These are phyloP conservation scores for Earliella scabrosa DNA, from an alignment of 1,284 basidiomycete species.

Conservation along the genomic window DNA sequence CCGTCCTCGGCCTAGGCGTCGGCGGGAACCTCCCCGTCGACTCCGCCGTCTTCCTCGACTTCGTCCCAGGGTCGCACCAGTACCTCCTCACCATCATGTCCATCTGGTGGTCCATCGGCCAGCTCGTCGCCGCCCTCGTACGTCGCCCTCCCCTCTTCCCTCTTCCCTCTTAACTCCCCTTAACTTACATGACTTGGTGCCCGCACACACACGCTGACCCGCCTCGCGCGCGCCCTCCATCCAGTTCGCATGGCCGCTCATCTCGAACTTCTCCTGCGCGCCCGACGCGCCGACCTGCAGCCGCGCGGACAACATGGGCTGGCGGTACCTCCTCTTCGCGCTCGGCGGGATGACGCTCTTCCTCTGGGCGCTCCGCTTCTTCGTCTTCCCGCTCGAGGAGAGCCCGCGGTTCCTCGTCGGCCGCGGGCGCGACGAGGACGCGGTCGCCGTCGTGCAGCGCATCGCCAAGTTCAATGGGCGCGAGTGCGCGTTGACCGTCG, in stretches of 20 bases:
- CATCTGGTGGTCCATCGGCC: slow-evolving; percentile 74
- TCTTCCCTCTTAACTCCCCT: neutral
- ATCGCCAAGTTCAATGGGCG: slow-evolving; percentile 66
- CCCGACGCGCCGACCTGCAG: slow-evolving; percentile 38
- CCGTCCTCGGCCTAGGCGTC: slow-evolving; percentile 50
- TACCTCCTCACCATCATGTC: slow-evolving; percentile 71
- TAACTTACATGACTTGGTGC: neutral
- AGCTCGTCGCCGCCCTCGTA: slow-evolving; percentile 66
- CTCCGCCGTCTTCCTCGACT: slow-evolving; percentile 69
- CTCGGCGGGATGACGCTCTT: slow-evolving; percentile 54
- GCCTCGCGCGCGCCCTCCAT: no score
- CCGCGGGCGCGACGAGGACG: slow-evolving; percentile 64
- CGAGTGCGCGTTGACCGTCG: slow-evolving; percentile 41
- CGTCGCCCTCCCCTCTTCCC: no score
- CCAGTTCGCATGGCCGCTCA: slow-evolving; percentile 55
- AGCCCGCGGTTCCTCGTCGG: slow-evolving; percentile 68
- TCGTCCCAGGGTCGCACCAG: slow-evolving; percentile 68
- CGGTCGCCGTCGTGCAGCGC: slow-evolving; percentile 59
- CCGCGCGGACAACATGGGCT: slow-evolving; percentile 55
- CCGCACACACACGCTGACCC: neutral
- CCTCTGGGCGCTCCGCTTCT: slow-evolving; percentile 61
- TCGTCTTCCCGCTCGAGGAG: slow-evolving; percentile 63
- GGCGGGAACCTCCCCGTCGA: slow-evolving; percentile 68
- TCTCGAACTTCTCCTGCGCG: slow-evolving; percentile 51
- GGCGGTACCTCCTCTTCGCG: slow-evolving; percentile 58